Evolutionary conservation across 2,329 filamentous ascomycete genomes (phyloP).

Genomic region (Aspergillus oerlinghausenensis): DNA sequence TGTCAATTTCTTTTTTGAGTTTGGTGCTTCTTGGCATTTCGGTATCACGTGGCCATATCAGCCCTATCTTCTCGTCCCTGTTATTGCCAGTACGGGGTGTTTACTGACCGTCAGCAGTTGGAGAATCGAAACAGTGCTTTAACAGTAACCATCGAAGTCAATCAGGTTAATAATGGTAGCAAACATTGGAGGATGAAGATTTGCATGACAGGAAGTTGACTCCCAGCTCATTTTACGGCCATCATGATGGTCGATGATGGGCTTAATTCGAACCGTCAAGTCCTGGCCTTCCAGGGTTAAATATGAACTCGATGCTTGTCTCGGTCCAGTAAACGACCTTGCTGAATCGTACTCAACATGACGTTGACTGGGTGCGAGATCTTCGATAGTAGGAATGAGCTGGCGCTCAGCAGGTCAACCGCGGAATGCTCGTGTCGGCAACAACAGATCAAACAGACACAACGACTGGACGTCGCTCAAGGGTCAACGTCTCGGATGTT

Average conservation of each 20-base stretch:
- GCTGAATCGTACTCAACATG: too few relatives aligned
- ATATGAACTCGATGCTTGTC: too few relatives aligned
- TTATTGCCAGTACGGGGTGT: too few relatives aligned
- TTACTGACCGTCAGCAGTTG: neutral
- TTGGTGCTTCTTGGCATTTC: neutral
- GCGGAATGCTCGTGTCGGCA: too few relatives aligned
- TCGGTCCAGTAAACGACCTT: too few relatives aligned
- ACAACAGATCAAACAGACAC: too few relatives aligned
- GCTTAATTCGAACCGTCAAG: too few relatives aligned
- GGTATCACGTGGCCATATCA: neutral
- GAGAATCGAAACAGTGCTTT: neutral
- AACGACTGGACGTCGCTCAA: neutral
- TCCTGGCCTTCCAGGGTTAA: too few relatives aligned
- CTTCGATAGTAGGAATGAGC: too few relatives aligned
- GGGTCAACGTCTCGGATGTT: neutral
- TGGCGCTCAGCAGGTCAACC: too few relatives aligned
- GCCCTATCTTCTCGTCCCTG: neutral
- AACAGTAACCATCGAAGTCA: neutral
- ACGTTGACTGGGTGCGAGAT: too few relatives aligned
- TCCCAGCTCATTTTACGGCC: neutral
- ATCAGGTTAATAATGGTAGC: neutral
- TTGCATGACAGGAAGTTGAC: neutral
- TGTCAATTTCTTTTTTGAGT: slow-evolving; percentile 2
- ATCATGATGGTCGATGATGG: neutral
- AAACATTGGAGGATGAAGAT: neutral